Evolutionary conservation across 2,329 filamentous ascomycete genomes (phyloP).

Genomic region (Didymella lethalis): DNA sequence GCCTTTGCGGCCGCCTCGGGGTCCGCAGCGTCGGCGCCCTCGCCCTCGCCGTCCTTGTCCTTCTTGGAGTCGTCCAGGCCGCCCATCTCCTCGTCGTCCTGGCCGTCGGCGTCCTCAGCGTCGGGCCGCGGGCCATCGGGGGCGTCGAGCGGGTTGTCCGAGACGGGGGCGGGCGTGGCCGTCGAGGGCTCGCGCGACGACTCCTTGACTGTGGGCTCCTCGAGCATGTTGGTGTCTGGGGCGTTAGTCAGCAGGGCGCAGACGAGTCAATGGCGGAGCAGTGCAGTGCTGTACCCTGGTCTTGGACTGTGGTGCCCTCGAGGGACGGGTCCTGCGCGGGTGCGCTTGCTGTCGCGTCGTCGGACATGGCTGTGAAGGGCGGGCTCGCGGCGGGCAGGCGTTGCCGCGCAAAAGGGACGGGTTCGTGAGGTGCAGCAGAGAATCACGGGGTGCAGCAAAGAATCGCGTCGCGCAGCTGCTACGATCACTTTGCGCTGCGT

Average conservation of each 20-base stretch:
- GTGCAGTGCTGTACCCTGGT: slow-evolving; percentile 40
- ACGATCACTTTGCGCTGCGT: slow-evolving; percentile 10
- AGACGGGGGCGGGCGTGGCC: slow-evolving; percentile 62
- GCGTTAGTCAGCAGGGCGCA: slow-evolving; percentile 10
- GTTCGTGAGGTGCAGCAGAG: neutral
- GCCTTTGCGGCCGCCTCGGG: slow-evolving; percentile 75
- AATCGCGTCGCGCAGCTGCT: slow-evolving; percentile 8
- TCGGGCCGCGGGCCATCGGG: slow-evolving; percentile 67
- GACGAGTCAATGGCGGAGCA: too few relatives aligned
- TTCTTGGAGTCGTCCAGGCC: slow-evolving; percentile 51
- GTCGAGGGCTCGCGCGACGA: slow-evolving; percentile 63
- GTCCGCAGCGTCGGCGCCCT: slow-evolving; percentile 41
- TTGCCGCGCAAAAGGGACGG: slow-evolving; percentile 2
- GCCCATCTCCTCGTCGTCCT: slow-evolving; percentile 76
- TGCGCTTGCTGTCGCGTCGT: slow-evolving; percentile 43
- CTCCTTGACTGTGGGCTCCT: slow-evolving; percentile 53
- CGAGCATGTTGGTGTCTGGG: slow-evolving; percentile 67
- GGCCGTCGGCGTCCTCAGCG: slow-evolving; percentile 65
- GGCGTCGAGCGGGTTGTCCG: slow-evolving; percentile 74
- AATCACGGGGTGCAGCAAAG: neutral
- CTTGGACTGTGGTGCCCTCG: slow-evolving; percentile 35
- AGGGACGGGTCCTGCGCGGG: slow-evolving; percentile 39
- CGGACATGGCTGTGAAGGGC: slow-evolving; percentile 41
- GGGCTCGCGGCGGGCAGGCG: slow-evolving; percentile 12
- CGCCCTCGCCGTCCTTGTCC: slow-evolving; percentile 46